Evolutionary conservation across 2,329 filamentous ascomycete species (phyloP).

Genomic region (Fusarium bactridioides): DNA sequence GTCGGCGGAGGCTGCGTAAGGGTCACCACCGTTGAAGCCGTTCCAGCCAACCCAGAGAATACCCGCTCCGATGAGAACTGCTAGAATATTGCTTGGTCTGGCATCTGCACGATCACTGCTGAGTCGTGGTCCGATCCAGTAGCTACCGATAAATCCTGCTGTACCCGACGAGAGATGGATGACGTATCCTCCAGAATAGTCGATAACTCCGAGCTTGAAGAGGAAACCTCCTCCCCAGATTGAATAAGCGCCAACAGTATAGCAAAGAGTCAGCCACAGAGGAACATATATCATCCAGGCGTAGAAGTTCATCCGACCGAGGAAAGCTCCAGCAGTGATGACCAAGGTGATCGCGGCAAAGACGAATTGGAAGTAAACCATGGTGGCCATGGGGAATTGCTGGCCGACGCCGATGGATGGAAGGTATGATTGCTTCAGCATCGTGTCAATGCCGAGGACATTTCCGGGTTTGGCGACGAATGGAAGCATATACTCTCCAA

Average conservation of each 20-base stretch:
- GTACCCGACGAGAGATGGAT: neutral
- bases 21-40: neutral
- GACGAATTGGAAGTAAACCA: neutral
- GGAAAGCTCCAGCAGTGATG: neutral
- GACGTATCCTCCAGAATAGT: neutral
- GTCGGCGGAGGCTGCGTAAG: neutral
- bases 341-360: neutral
- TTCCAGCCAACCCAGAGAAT: neutral
- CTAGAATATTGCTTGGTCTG: neutral
- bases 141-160: neutral
- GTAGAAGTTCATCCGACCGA: neutral
- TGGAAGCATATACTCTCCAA: neutral
- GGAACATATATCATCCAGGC: neutral
- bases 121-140: neutral
- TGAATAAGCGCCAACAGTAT: neutral
- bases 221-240: neutral
- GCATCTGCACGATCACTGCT: neutral
- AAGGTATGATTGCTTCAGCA: neutral
- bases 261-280: neutral
- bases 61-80: neutral
- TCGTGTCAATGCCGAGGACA: neutral
- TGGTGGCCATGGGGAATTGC: neutral
- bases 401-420: neutral
- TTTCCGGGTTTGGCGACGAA: neutral
- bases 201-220: neutral